Evolutionary conservation across 495 filamentous ascomycete genomes (phyloP).

Genomic region (Penicillium arizonense): DNA sequence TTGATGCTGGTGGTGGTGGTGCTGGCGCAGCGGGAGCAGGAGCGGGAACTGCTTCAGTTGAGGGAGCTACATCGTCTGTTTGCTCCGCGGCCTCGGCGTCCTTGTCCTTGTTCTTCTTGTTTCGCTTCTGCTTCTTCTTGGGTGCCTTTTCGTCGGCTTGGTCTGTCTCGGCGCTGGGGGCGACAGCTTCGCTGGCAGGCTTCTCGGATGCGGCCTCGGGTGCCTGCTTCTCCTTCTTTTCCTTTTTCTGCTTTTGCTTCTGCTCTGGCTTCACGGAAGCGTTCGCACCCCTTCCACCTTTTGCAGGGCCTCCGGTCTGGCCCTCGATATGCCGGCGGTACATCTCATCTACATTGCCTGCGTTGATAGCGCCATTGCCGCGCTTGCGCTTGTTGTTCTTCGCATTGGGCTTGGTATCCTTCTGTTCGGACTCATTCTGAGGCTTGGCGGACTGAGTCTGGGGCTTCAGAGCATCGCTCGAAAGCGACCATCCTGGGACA

Average conservation of each 20-base stretch:
- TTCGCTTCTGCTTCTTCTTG: slow-evolving; percentile 37
- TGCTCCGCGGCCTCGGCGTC: slow-evolving; percentile 18
- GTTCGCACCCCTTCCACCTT: slow-evolving; percentile 15
- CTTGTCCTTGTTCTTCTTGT: slow-evolving; percentile 35
- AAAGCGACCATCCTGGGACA: slow-evolving; percentile 85
- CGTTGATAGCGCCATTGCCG: slow-evolving; percentile 58
- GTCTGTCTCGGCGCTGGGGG: slow-evolving; percentile 20
- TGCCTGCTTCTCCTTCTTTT: slow-evolving; percentile 15
- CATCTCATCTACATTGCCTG: slow-evolving; percentile 69
- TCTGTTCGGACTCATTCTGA: slow-evolving; percentile 23
- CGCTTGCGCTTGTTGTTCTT: slow-evolving; percentile 55
- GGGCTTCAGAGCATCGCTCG: slow-evolving; percentile 63
- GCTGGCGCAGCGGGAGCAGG: slow-evolving; percentile 24
- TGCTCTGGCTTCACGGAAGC: slow-evolving; percentile 35
- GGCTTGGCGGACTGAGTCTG: slow-evolving; percentile 52
- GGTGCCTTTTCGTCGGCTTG: slow-evolving; percentile 19
- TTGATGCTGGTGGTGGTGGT: slow-evolving; percentile 38
- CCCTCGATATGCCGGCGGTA: slow-evolving; percentile 80
- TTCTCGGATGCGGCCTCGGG: slow-evolving; percentile 21
- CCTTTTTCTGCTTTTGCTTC: slow-evolving; percentile 42
- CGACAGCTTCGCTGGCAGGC: slow-evolving; percentile 22
- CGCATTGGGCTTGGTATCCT: slow-evolving; percentile 29
- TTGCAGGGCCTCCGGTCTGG: slow-evolving; percentile 29
- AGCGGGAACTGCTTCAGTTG: slow-evolving; percentile 26
- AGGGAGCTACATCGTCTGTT: slow-evolving; percentile 8